Evolutionary conservation across 345 rosid species (phyloP).

Genomic region (Mangifera indica): DNA sequence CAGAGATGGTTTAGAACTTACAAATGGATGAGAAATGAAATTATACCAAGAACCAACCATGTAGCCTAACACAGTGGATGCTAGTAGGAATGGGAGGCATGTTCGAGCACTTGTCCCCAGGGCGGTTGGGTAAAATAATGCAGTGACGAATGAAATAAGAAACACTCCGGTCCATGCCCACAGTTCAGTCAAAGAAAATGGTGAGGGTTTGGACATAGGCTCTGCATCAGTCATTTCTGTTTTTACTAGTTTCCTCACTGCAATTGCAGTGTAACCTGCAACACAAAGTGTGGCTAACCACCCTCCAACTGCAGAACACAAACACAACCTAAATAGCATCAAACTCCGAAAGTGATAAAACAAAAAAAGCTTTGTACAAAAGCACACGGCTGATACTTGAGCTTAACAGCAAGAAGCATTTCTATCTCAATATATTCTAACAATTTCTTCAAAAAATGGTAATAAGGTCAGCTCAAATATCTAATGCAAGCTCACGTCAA

Average conservation of each 20-base stretch:
- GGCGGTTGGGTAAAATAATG: conserved; percentile 64
- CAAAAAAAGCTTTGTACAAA: background rate
- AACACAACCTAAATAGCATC: background rate
- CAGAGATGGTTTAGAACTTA: background rate
- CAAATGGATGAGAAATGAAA: conserved; percentile 9
- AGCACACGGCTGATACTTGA: background rate
- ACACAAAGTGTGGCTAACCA: conserved; percentile 95
- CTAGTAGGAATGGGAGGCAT: conserved; percentile 85
- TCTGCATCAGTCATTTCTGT: conserved; percentile 90
- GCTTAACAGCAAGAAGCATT: background rate
- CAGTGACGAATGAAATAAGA: conserved; percentile 60
- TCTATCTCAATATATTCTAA: background rate
- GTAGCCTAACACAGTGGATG: conserved; percentile 89
- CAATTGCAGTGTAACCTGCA: conserved; percentile 83
- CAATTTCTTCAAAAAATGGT: background rate
- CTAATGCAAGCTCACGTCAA: background rate
- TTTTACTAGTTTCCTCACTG: conserved; percentile 76
- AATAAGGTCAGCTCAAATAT: background rate
- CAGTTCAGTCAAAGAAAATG: conserved; percentile 68
- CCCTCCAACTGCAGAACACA: conserved; percentile 62
- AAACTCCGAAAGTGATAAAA: background rate
- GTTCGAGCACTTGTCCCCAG: conserved; percentile 80
- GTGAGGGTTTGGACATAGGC: conserved; percentile 85
- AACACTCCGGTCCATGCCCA: conserved; percentile 82
- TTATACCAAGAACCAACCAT: conserved; percentile 79